Percentiles rank a stretch among this genome's conserved stretches.
Conservation (phyloP, 2,329 filamentous ascomycete genomes). For the Neonectria hederae region DNA sequence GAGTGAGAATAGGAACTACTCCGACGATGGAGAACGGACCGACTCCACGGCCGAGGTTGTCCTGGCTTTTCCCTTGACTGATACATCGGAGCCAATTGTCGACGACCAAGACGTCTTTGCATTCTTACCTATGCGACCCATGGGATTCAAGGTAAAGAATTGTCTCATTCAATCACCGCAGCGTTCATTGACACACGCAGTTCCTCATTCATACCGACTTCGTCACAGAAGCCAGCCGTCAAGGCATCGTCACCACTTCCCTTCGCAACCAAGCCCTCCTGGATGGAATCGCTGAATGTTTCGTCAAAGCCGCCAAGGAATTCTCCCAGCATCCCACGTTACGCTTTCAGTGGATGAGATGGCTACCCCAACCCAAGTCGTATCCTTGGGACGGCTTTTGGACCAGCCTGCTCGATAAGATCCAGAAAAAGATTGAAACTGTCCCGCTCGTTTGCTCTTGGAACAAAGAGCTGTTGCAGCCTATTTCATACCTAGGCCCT, state of each 20-base stretch:
- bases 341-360: slow-evolving; percentile 1
- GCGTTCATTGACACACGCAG: slow-evolving; percentile 26
- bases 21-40: slow-evolving; percentile 36
- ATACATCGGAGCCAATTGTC: slow-evolving; percentile 45
- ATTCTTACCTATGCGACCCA: slow-evolving; percentile 55
- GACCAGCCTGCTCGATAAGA: slow-evolving; percentile 35
- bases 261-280: slow-evolving; percentile 50
- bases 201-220: slow-evolving; percentile 63
- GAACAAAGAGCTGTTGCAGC: not conserved
- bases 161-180: not conserved
- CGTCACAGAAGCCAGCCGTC: slow-evolving; percentile 55
- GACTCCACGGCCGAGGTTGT: slow-evolving; percentile 49
- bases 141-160: slow-evolving; percentile 53
- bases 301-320: not conserved
- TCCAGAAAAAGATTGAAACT: slow-evolving; percentile 31
- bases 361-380: slow-evolving; percentile 19
- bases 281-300: slow-evolving; percentile 21
- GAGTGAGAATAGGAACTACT: slow-evolving; percentile 49
- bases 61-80: slow-evolving; percentile 57
- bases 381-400: slow-evolving; percentile 44
- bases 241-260: slow-evolving; percentile 52
- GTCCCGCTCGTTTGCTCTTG: slow-evolving; percentile 24
- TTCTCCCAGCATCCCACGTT: not conserved
- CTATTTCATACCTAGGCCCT: slow-evolving; percentile 16
- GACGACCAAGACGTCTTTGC: slow-evolving; percentile 55